These are phyloP conservation scores for Chloris gayana DNA, from an alignment of 176 grass and related monocot genomes.

Conservation along the genomic window DNA sequence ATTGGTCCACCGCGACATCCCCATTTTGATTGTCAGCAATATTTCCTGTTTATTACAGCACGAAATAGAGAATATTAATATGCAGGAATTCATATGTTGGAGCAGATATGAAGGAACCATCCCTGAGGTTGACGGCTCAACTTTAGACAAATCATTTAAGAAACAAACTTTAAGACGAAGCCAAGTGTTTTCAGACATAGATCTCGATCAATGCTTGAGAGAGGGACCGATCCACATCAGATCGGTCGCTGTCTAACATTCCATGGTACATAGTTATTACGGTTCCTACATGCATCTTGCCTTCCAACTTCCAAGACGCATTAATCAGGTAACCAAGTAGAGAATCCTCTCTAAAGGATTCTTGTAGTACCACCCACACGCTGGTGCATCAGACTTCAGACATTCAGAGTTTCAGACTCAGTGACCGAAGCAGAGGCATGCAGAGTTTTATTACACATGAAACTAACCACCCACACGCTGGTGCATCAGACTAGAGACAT, in stretches of 20 bases:
- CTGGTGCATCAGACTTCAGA: not conserved
- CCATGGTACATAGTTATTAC: not conserved
- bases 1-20: conserved; percentile 63
- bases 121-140: conserved; percentile 1
- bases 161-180: not conserved
- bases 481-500: not conserved
- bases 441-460: too few relatives aligned
- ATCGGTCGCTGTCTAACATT: not conserved
- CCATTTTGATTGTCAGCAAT: conserved; percentile 53
- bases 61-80: not conserved
- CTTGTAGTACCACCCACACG: too few relatives aligned
- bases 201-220: not conserved
- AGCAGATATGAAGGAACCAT: not conserved
- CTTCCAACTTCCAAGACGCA: not conserved
- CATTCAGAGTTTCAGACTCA: not conserved
- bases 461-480: not conserved
- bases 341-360: not conserved
- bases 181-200: not conserved
- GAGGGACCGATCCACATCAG: not conserved
- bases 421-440: conserved; percentile 3
- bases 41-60: conserved; percentile 41
- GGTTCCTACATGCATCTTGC: not conserved
- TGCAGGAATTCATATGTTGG: not conserved
- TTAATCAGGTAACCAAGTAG: not conserved
- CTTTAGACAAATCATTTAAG: not conserved